Evolutionary conservation across 176 grass and related monocot genomes (phyloP), one percentile per base, ranked within the genome.

Genomic region (Aegilops speltoides): DNA sequence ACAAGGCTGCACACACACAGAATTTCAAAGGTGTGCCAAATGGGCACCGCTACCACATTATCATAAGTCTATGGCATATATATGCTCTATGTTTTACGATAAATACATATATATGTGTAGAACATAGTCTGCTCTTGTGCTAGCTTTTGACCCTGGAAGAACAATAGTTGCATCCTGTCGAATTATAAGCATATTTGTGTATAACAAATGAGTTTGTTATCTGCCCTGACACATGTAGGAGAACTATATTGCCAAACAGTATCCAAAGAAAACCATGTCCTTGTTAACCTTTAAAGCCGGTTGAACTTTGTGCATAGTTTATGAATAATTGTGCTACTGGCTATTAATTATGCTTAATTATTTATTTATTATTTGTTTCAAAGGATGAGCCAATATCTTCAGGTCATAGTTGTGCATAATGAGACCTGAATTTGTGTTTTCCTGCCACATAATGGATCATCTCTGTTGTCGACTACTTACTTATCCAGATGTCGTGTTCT

Each of bases 21-120:
- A 89, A 76, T 86, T 95, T 95, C 75, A 98, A 95, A 93, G 96
- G 93, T 92, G 84, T 16, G 46, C 45, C 29, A 82, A 67, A 76
- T 63, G 15, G 50, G 78, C 38, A 54, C 19, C 79, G 26, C 67
- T 65, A 34, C 7, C 20, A 46, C 68, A 41, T 76, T 79, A 22
- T 80, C 8, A 41, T 32, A 83, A 40, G 15, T 60, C 3, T 76
- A 10, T 68, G 62, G 29, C 64, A 9, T 80, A 65, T 63, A 57
- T 52, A 6, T 15, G 20, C 22, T 28, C 15, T 82, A 14, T 1
- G 8, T 56, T 2, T 65, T 79, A 64, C 4, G 4, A 64, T 79
- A 15, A n/a, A 6, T 43, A 20, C 24, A 23, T 88, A 37, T 87
- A 23, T 88, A 37, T 87, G n/a, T 85, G 20, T 64, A 38, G 22